Conservation (phyloP, 2,329 filamentous ascomycete genomes). For the Emmonsia crescens region DNA sequence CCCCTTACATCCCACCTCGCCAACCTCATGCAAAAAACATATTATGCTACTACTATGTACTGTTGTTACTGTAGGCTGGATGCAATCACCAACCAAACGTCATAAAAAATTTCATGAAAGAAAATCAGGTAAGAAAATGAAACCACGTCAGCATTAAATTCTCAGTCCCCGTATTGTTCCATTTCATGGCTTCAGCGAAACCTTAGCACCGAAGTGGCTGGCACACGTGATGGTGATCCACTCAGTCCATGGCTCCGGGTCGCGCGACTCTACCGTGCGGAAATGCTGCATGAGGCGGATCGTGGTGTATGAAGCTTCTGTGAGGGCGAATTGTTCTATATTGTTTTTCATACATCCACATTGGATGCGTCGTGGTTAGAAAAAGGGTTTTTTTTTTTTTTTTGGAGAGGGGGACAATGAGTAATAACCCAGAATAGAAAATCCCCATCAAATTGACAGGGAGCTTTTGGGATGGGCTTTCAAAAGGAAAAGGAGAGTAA, state of each 20-base stretch:
- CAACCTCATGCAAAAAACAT: neutral
- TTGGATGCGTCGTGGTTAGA: neutral
- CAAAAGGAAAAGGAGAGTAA: neutral
- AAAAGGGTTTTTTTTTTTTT: no score
- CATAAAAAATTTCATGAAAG: neutral
- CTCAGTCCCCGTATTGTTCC: neutral
- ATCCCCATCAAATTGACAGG: neutral
- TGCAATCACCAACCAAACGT: neutral
- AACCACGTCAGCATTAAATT: neutral
- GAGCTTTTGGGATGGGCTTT: neutral
- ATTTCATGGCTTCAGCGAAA: constrained; percentile 6
- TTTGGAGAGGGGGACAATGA: neutral
- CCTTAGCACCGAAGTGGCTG: constrained; percentile 12
- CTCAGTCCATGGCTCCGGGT: constrained; percentile 19
- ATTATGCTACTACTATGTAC: neutral
- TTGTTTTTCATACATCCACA: neutral
- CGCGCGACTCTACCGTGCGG: constrained; percentile 26
- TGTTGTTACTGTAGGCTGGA: neutral
- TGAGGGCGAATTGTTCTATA: constrained; percentile 34
- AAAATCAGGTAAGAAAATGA: neutral
- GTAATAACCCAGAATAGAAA: neutral
- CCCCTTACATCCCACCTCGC: no score
- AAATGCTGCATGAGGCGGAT: constrained; percentile 30
- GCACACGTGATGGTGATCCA: constrained; percentile 17
- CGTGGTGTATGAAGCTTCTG: constrained; percentile 32